Conservation (phyloP, 2,329 filamentous ascomycete species). For the Claviceps capensis region DNA sequence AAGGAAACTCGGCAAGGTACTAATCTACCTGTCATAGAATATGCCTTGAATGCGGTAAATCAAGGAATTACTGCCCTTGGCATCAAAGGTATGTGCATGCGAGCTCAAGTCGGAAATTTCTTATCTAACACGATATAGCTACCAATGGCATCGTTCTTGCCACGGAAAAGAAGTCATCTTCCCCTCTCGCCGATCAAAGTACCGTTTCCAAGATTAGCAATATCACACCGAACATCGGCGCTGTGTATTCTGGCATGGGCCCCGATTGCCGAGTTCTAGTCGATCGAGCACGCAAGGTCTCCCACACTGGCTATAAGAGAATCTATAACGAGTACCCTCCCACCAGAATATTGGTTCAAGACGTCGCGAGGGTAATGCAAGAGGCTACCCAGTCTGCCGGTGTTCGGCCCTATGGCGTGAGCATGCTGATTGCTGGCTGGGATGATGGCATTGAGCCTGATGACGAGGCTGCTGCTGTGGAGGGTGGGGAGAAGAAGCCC, state of each 20-base stretch:
- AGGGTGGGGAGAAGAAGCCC: slow-evolving; percentile 60
- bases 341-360: slow-evolving; percentile 96
- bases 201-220: slow-evolving; percentile 95
- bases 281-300: slow-evolving; percentile 95
- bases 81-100: slow-evolving; percentile 66
- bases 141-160: slow-evolving; percentile 98
- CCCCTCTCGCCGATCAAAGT: slow-evolving; percentile 85
- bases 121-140: slow-evolving; percentile 36
- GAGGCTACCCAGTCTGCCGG: slow-evolving; percentile 97
- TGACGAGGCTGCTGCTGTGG: slow-evolving; percentile 40
- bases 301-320: slow-evolving; percentile 96
- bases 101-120: not conserved
- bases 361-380: slow-evolving; percentile 95
- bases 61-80: slow-evolving; percentile 96
- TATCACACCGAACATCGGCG: slow-evolving; percentile 97
- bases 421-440: slow-evolving; percentile 90
- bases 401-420: slow-evolving; percentile 93
- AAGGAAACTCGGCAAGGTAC: not conserved
- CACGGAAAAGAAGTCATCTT: slow-evolving; percentile 98
- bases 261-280: slow-evolving; percentile 96
- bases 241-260: slow-evolving; percentile 99
- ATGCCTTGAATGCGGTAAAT: slow-evolving; percentile 97
- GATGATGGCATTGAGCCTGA: slow-evolving; percentile 92
- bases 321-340: slow-evolving; percentile 99
- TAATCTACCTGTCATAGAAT: slow-evolving; percentile 48